Percentiles rank a stretch among this genome's conserved stretches.
Evolutionary conservation across 2,329 filamentous ascomycete genomes (phyloP).

Genomic region (Nigrospora oryzae): DNA sequence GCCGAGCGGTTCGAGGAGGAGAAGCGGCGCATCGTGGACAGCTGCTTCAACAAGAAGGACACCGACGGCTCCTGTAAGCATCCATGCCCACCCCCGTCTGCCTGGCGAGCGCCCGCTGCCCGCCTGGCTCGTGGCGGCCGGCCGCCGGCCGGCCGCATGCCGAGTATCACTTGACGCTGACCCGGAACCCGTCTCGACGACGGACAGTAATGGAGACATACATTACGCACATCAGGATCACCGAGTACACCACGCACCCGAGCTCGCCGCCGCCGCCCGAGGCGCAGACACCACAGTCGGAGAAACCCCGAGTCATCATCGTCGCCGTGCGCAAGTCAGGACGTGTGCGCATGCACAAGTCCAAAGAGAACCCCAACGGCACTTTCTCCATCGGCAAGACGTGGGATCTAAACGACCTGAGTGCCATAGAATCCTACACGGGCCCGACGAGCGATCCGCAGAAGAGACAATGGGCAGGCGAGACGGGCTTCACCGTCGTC

Average conservation of each 20-base stretch:
- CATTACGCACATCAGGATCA: conserved; percentile 91
- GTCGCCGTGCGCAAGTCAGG: conserved; percentile 89
- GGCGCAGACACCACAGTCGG: conserved; percentile 58
- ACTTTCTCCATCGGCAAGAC: conserved; percentile 97
- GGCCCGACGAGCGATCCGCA: conserved; percentile 47
- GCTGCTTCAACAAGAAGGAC: conserved; percentile 88
- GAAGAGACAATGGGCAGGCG: conserved; percentile 70
- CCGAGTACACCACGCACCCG: conserved; percentile 76
- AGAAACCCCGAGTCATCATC: conserved; percentile 87
- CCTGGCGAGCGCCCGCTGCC: not conserved
- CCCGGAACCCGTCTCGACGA: too few relatives aligned
- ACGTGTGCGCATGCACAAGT: conserved; percentile 91
- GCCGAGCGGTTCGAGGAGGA: conserved; percentile 95
- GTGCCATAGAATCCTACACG: conserved; percentile 74
- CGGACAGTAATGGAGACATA: conserved; percentile 75
- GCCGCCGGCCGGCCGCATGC: not conserved
- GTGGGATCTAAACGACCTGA: conserved; percentile 90
- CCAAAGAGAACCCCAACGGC: conserved; percentile 87
- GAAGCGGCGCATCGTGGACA: conserved; percentile 88
- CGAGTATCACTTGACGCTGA: not conserved
- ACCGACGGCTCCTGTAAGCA: conserved; percentile 73
- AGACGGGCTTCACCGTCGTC: conserved; percentile 77
- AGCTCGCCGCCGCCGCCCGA: conserved; percentile 78
- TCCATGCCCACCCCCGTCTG: conserved; percentile 4
- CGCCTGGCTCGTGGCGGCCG: not conserved